These are phyloP conservation scores for Tulasnella sp. DNA, from an alignment of 768 basidiomycete genomes.

Conservation along the genomic window DNA sequence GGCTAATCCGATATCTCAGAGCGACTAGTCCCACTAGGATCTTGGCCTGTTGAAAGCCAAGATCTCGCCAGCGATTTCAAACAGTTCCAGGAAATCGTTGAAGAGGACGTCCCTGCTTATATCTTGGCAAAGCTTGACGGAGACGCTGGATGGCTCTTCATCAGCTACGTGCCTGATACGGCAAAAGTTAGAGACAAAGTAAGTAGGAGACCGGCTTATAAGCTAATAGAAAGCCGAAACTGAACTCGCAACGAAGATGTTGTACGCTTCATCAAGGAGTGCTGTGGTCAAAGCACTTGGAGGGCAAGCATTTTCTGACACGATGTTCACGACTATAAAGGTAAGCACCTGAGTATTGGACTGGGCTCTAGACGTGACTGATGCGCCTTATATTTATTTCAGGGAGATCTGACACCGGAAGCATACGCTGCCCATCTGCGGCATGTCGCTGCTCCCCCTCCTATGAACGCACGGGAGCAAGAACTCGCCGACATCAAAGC, in stretches of 20 bases:
- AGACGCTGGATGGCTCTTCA: constrained; percentile 54
- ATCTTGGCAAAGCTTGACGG: constrained; percentile 57
- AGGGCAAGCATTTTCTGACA: constrained; percentile 56
- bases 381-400: constrained; percentile 2
- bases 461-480: constrained; percentile 69
- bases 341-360: constrained; percentile 39
- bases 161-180: constrained; percentile 73
- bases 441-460: constrained; percentile 65
- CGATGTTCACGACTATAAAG: constrained; percentile 68
- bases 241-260: constrained; percentile 44
- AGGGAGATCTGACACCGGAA: constrained; percentile 30
- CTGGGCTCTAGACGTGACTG: not conserved
- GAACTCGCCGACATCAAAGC: constrained; percentile 68
- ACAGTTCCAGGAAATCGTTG: constrained; percentile 44
- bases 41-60: constrained; percentile 34
- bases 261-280: constrained; percentile 71
- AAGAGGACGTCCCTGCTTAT: constrained; percentile 60
- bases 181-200: constrained; percentile 79
- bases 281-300: constrained; percentile 64
- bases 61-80: constrained; percentile 53
- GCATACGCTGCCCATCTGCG: constrained; percentile 64
- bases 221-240: not conserved
- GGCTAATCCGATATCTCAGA: constrained; percentile 34
- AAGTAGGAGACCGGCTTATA: constrained; percentile 12
- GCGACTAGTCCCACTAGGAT: constrained; percentile 49